Conservation (phyloP, 78 protist genomes). For the Dictyostelium capitatum region DNA sequence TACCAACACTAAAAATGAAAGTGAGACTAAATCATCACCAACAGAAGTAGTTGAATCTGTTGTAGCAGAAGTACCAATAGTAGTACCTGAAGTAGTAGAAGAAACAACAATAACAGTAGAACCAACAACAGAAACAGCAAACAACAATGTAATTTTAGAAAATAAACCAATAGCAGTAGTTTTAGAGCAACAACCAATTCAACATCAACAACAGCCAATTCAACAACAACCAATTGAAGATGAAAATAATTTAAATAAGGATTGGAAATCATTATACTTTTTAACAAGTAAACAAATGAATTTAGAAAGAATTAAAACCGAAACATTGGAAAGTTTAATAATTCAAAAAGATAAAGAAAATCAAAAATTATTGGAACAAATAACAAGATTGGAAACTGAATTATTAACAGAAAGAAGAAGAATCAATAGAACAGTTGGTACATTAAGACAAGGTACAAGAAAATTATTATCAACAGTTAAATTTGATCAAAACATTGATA, state of each 20-base stretch:
- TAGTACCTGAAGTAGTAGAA: background rate
- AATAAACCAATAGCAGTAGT: background rate
- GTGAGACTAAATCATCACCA: background rate
- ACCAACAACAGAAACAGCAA: background rate
- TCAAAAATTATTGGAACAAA: constrained; percentile 23
- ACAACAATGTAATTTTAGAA: background rate
- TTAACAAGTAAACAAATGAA: constrained; percentile 2
- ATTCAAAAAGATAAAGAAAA: constrained; percentile 44
- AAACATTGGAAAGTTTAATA: constrained; percentile 34
- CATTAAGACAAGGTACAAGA: constrained; percentile 24
- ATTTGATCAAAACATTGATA: constrained; percentile 20
- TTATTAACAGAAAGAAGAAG: constrained; percentile 31
- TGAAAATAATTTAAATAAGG: background rate
- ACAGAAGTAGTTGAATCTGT: background rate
- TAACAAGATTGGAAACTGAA: constrained; percentile 7
- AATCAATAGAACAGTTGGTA: constrained; percentile 43
- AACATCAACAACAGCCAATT: background rate
- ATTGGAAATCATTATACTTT: constrained; percentile 62
- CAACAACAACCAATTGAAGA: background rate
- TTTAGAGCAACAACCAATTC: background rate
- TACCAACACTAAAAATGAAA: too few relatives aligned
- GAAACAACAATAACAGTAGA: background rate
- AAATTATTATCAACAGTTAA: constrained; percentile 42
- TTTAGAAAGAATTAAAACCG: constrained; percentile 25
- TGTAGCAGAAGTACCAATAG: background rate